phyloP scores from a whole-genome alignment of 1,139 yeast species.

The Hanseniaspora uvarum region DNA sequence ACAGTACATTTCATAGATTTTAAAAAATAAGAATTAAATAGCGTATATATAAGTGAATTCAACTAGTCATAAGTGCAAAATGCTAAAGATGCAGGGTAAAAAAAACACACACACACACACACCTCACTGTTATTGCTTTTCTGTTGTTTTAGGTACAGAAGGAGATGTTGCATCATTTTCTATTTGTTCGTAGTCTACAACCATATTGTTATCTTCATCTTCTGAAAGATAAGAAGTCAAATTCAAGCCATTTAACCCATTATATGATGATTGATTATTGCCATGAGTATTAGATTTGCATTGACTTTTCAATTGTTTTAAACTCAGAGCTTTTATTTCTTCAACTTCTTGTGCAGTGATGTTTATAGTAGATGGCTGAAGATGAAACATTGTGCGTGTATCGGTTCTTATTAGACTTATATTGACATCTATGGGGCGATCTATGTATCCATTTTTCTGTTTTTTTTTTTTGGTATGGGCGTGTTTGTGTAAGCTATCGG shows the following conservation, averaged over 20 bases:
- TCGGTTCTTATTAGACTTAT: background rate
- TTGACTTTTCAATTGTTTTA: background rate
- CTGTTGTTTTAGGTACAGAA: background rate
- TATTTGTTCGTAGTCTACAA: background rate
- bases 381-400: slow-evolving; percentile 12
- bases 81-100: too few species aligned
- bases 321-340: background rate
- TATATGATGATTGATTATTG: background rate
- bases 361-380: slow-evolving; percentile 11
- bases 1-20: slow-evolving; percentile 26
- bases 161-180: background rate
- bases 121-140: too few species aligned
- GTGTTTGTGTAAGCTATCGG: background rate
- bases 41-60: background rate
- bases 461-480: background rate
- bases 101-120: too few species aligned
- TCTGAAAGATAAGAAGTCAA: background rate
- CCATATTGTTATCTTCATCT: background rate
- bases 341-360: slow-evolving; percentile 14
- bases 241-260: background rate
- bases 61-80: background rate
- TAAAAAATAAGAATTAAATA: slow-evolving; percentile 19
- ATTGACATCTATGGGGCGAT: too few species aligned
- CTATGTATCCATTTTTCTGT: background rate
- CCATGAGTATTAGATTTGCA: background rate